Percentiles rank a stretch among this genome's conserved stretches.
phyloP scores from a whole-genome alignment of 139 green algal genomes.

The Coelastrella sp. region DNA sequence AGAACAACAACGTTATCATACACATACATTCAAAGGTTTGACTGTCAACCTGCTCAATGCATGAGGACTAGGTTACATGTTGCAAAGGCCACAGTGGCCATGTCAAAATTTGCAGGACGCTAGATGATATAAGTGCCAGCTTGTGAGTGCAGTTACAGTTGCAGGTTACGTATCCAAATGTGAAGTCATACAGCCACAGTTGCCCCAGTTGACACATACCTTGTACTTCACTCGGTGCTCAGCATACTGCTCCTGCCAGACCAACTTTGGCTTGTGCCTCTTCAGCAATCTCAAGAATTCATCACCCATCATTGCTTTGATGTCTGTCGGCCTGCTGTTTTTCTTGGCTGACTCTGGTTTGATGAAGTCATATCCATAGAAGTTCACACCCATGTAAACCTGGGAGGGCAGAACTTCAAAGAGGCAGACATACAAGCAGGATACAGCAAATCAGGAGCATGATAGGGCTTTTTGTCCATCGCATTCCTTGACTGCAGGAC shows the following conservation, averaged over 20 bases:
- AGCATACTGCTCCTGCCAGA: slow-evolving; percentile 40
- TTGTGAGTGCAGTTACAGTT: too few relatives aligned
- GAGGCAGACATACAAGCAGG: not conserved
- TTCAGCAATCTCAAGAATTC: slow-evolving; percentile 49
- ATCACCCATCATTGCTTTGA: not conserved
- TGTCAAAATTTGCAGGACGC: too few relatives aligned
- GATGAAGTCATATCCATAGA: slow-evolving; percentile 66
- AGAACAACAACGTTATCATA: too few relatives aligned
- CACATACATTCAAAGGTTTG: too few relatives aligned
- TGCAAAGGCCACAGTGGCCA: too few relatives aligned
- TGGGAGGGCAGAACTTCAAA: not conserved
- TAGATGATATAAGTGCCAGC: too few relatives aligned
- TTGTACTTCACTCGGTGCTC: slow-evolving; percentile 59
- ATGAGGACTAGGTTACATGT: too few relatives aligned
- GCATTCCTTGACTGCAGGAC: too few relatives aligned
- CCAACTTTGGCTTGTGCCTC: slow-evolving; percentile 18
- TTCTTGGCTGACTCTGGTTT: not conserved
- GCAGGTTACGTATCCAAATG: not conserved
- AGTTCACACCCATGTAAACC: slow-evolving; percentile 58
- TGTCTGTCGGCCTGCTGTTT: not conserved
- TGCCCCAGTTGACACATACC: not conserved
- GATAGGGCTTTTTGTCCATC: too few relatives aligned
- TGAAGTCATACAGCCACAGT: not conserved
- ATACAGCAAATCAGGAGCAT: not conserved
- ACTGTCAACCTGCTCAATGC: too few relatives aligned